Evolutionary conservation across 2,329 filamentous ascomycete genomes (phyloP).

Genomic region (Trichoderma semiorbis): DNA sequence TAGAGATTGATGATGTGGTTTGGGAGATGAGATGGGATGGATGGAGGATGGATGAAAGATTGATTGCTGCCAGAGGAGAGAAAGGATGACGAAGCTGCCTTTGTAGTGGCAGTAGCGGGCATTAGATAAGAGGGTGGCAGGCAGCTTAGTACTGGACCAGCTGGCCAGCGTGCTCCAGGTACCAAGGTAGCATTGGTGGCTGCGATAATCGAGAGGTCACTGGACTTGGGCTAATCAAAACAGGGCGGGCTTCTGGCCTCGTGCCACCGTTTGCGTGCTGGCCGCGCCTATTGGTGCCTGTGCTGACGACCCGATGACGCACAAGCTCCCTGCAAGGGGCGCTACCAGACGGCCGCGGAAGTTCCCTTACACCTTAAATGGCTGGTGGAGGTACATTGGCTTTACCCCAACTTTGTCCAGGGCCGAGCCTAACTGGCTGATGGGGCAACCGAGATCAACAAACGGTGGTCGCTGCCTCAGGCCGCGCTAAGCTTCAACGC

Average conservation of each 20-base stretch:
- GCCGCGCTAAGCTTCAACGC: neutral
- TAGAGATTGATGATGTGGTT: conserved; percentile 1
- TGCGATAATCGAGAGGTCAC: conserved; percentile 10
- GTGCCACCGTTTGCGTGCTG: conserved; percentile 17
- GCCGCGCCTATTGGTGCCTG: conserved; percentile 2
- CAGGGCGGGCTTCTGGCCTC: conserved; percentile 2
- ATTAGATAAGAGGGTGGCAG: conserved; percentile 4
- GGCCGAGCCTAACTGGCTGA: conserved; percentile 14
- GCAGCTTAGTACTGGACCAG: neutral
- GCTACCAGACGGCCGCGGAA: neutral
- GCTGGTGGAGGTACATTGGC: neutral
- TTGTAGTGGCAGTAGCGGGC: conserved; percentile 6
- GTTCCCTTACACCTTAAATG: conserved; percentile 5
- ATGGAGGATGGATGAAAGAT: neutral
- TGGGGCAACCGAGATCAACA: conserved; percentile 18
- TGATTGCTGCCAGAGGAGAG: neutral
- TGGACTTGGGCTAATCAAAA: conserved; percentile 10
- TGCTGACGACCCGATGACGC: conserved; percentile 19
- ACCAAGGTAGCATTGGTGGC: conserved; percentile 1
- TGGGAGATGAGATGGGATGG: neutral
- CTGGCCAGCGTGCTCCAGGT: neutral
- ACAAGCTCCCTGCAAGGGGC: conserved; percentile 15
- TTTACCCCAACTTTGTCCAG: conserved; percentile 11
- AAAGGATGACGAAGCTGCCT: conserved; percentile 9
- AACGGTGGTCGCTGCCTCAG: conserved; percentile 9